Conservation (phyloP, 2,329 filamentous ascomycete genomes). For the Phaeosphaeria sp. region DNA sequence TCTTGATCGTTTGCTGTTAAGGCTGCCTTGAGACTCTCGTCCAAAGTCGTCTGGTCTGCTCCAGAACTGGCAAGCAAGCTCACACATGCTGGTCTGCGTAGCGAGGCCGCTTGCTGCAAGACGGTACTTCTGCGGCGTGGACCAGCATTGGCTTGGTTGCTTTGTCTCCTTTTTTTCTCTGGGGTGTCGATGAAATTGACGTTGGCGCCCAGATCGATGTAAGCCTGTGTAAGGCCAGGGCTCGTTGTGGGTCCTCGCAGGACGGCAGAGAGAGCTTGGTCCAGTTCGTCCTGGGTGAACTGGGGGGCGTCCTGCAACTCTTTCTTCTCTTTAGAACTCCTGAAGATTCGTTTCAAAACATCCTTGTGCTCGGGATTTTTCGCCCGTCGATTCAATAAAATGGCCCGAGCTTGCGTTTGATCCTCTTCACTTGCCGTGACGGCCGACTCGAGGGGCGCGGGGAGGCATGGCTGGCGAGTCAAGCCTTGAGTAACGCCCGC, state of each 20-base stretch:
- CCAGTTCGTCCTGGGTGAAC: conserved; percentile 46
- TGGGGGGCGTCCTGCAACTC: conserved; percentile 34
- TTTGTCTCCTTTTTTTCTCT: conserved; percentile 24
- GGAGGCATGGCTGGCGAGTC: conserved; percentile 40
- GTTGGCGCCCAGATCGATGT: conserved; percentile 42
- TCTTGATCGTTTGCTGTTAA: conserved; percentile 40
- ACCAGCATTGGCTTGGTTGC: conserved; percentile 22
- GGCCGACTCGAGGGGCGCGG: conserved; percentile 39
- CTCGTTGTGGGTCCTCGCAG: conserved; percentile 38
- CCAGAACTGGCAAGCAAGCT: conserved; percentile 42
- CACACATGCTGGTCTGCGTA: conserved; percentile 38
- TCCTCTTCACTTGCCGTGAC: conserved; percentile 42
- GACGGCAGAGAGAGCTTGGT: conserved; percentile 42
- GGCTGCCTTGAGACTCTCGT: conserved; percentile 43
- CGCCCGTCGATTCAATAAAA: conserved; percentile 39
- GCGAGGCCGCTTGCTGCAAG: conserved; percentile 42
- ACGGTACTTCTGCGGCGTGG: conserved; percentile 44
- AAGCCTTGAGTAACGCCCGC: conserved; percentile 35
- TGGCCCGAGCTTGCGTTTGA: conserved; percentile 34
- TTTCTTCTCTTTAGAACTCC: conserved; percentile 44
- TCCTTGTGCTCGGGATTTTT: conserved; percentile 39
- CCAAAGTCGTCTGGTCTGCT: conserved; percentile 43
- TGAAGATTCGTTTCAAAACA: conserved; percentile 45
- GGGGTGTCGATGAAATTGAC: conserved; percentile 36
- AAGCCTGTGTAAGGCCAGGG: conserved; percentile 43